Conservation (phyloP, 108 stramenopile species). For the Nitzschia palea region DNA sequence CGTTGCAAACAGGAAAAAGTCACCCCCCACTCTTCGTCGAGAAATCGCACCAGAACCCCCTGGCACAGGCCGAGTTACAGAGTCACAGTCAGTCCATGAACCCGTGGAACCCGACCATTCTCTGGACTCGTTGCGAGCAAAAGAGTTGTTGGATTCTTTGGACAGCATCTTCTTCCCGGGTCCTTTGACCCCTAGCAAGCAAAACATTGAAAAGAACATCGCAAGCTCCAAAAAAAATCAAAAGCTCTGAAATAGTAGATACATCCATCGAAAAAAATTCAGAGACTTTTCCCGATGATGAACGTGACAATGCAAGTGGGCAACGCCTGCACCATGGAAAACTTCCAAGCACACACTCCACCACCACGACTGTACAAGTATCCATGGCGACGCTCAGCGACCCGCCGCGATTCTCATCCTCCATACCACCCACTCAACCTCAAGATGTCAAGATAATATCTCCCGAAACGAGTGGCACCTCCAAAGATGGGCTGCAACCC, state of each 20-base stretch:
- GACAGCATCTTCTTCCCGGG: background rate
- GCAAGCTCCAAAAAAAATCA: background rate
- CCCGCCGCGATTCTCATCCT: too few species aligned
- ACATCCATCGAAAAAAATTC: background rate
- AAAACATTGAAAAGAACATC: background rate
- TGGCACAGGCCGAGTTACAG: background rate
- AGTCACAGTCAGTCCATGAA: background rate
- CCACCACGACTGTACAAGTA: too few species aligned
- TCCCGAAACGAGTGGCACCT: too few species aligned
- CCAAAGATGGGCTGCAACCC: too few species aligned
- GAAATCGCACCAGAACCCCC: constrained; percentile 5
- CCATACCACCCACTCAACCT: too few species aligned
- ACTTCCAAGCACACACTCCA: too few species aligned
- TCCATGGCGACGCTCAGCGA: too few species aligned
- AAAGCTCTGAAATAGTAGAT: background rate
- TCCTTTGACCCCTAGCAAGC: background rate
- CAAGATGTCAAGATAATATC: too few species aligned
- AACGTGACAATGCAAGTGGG: too few species aligned
- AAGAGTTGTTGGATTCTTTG: constrained; percentile 1
- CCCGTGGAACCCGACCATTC: background rate
- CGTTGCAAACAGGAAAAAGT: background rate
- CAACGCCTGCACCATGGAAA: too few species aligned
- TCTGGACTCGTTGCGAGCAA: background rate
- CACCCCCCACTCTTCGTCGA: background rate
- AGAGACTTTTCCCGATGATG: background rate